phyloP scores from a whole-genome alignment of 306 rosid genomes.

The Herpetospermum pedunculosum region DNA sequence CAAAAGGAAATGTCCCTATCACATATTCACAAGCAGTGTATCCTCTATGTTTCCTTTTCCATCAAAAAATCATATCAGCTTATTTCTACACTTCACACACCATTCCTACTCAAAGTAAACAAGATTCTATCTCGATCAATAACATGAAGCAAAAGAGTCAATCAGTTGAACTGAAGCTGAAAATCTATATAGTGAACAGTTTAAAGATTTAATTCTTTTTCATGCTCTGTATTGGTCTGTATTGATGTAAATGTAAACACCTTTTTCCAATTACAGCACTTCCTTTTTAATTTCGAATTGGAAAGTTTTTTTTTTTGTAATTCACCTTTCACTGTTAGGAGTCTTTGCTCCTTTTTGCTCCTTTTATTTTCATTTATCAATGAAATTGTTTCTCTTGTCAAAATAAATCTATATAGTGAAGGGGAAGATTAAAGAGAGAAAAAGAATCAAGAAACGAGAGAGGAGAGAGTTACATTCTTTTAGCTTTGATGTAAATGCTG shows the following conservation, averaged over 20 bases:
- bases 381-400: too few relatives aligned
- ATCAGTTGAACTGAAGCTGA: not conserved
- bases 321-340: too few relatives aligned
- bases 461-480: conserved; percentile 50
- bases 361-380: too few relatives aligned
- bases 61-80: not conserved
- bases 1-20: not conserved
- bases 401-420: not conserved
- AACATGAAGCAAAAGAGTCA: not conserved
- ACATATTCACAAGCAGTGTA: not conserved
- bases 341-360: too few relatives aligned
- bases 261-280: too few relatives aligned
- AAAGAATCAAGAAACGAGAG: not conserved
- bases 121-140: not conserved
- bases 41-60: not conserved
- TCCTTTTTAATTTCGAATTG: too few relatives aligned
- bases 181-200: not conserved
- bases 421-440: not conserved
- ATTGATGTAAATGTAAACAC: too few relatives aligned
- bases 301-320: too few relatives aligned
- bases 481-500: conserved; percentile 63
- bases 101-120: not conserved
- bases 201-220: too few relatives aligned
- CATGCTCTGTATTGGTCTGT: too few relatives aligned
- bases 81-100: not conserved